phyloP scores from a whole-genome alignment of 768 basidiomycete genomes.

The Amanita inopinata region DNA sequence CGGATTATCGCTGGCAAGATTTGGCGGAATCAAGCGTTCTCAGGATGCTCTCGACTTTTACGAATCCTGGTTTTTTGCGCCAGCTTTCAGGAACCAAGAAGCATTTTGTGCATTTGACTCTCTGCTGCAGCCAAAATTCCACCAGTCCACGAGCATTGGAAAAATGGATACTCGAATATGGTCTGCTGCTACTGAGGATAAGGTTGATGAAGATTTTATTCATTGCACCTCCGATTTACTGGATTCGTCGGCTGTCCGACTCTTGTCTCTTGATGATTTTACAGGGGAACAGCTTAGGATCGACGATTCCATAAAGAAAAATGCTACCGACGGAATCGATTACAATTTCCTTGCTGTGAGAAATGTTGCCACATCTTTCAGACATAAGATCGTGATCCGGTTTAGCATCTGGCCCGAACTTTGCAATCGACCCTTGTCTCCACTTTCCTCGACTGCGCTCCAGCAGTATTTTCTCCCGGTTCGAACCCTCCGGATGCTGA shows the following conservation, averaged over 20 bases:
- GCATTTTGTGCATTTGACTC: conserved; percentile 48
- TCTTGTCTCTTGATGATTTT: conserved; percentile 13
- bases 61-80: conserved; percentile 1
- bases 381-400: conserved; percentile 2
- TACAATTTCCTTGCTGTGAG: conserved; percentile 9
- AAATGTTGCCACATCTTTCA: not conserved
- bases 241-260: not conserved
- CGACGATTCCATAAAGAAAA: not conserved
- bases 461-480: conserved; percentile 67
- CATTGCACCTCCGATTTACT: conserved; percentile 22
- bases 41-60: not conserved
- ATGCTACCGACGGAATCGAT: not conserved
- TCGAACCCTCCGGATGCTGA: conserved; percentile 50
- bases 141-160: not conserved
- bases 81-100: conserved; percentile 34
- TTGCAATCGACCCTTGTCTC: conserved; percentile 76
- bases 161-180: conserved; percentile 17
- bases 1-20: conserved; percentile 18
- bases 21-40: not conserved
- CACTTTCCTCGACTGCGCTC: conserved; percentile 82
- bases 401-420: conserved; percentile 57
- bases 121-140: conserved; percentile 25
- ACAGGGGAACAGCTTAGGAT: conserved; percentile 21
- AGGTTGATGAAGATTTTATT: conserved; percentile 26
- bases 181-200: conserved; percentile 25